Percentiles rank a stretch among this genome's conserved stretches.
Evolutionary conservation across 805 yeast genomes (phyloP).

Genomic region (Candida incommunis): DNA sequence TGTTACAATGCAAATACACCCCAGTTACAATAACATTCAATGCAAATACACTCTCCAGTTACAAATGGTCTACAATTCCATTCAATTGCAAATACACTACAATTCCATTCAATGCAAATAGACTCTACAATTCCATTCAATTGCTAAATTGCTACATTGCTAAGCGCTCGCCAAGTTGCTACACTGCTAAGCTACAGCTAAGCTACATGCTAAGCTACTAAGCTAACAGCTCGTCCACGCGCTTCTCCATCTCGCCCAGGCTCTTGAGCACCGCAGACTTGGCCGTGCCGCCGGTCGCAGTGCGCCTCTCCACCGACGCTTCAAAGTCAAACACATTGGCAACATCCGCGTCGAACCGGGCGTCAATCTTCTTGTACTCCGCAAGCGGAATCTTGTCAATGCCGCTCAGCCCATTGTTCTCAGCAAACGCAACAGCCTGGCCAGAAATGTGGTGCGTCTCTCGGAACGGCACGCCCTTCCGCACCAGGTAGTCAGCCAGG

Average conservation of each 20-base stretch:
- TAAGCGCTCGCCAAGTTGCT: too few relatives aligned
- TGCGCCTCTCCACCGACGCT: conserved; percentile 88
- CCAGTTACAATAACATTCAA: too few relatives aligned
- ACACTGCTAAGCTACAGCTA: too few relatives aligned
- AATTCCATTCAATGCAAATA: too few relatives aligned
- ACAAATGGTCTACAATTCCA: too few relatives aligned
- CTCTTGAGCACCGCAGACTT: conserved; percentile 77
- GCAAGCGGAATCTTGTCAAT: conserved; percentile 70
- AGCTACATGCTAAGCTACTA: too few relatives aligned
- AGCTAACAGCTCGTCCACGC: not conserved
- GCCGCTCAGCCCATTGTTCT: conserved; percentile 59
- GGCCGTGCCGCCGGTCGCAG: conserved; percentile 96
- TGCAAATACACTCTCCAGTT: too few relatives aligned
- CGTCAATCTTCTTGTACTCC: conserved; percentile 69
- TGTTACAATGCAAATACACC: not conserved
- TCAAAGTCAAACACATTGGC: conserved; percentile 82
- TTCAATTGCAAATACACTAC: too few relatives aligned
- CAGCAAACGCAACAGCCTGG: conserved; percentile 88
- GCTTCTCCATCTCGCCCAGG: conserved; percentile 22
- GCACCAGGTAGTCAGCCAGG: conserved; percentile 90
- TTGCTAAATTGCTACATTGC: too few relatives aligned
- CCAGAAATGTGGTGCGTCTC: conserved; percentile 99
- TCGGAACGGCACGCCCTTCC: conserved; percentile 97
- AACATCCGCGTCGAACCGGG: conserved; percentile 71
- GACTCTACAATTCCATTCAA: too few relatives aligned